Base-by-base conservation (phyloP, 805 yeast genomes). In the Wickerhamomyces canadensis region DNA sequence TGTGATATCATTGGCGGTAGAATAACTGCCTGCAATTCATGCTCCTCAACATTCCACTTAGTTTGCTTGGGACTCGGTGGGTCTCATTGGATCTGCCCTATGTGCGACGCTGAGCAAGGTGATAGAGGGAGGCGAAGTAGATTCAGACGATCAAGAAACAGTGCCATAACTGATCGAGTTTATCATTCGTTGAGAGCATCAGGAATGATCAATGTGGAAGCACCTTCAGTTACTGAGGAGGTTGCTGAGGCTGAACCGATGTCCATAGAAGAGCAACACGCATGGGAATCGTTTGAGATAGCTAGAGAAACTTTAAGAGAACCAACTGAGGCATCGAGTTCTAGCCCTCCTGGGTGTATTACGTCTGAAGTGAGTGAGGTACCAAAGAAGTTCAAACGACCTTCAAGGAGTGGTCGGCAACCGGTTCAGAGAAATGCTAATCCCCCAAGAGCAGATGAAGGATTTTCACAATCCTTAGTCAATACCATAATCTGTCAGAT, bases 11-110 rank as follows among this genome's bases (percentile, higher is more conserved):
- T 34, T 16, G 25, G 43, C 1, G 48, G 54, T 14, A 35, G 34
- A 16, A 47, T 49, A 11, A 34, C 49, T 6, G 35, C 44, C n/a
- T 55, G 60, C 41, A 43, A 51, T n/a, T 42, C 46, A 5, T 70
- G 75, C 38, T 62, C 64, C 3, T 57, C 67, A 4, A 47, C 54
- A 3, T 70, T 68, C 48, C 77, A 72, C 44, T 51, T 47, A 16
- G 31, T 41, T 6, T 72, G 77, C 41, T 52, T 72, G 14, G 72
- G 70, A 3, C 28, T 60, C 1, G 32, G 43, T 1, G 47, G 40
- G 27, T 31, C 38, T 5, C 54, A 42, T 13, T 72, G 77, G 78
- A 55, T 54, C 40, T 73, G 79, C 48, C 78, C 78, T n/a, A 61
- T 70, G 42, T 73, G 79, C 47, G 75, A 68, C 38, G 51, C 54